Evolutionary conservation across 2,329 filamentous ascomycete species (phyloP), one percentile per base, ranked within the genome.

Genomic region (Pseudomassariella vexata): DNA sequence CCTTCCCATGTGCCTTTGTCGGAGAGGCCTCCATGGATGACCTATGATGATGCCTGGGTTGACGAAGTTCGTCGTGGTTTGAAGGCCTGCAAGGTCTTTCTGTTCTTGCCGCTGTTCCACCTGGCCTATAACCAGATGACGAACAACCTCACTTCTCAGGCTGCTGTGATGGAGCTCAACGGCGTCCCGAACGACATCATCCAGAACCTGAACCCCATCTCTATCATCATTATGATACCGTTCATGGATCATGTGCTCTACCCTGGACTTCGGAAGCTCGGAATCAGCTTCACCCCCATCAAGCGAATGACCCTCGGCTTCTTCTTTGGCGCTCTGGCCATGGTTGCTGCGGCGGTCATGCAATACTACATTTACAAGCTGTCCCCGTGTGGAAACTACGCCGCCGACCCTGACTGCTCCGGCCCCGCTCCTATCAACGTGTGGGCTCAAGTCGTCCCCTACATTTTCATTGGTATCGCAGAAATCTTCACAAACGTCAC

Each of bases 11-110:
- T 59, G 9, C 61, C 77, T 5, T 59, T 59, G 2, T 61, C 42
- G 48, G 14, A 55, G 45, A 56, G 65, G 47, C 62, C 38, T 40
- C 0, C 67, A 61, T 55, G 79, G 32, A 34, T 81, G 63, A 65
- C 63, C 11, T 82, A 79, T 42, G 74, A 76, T 25, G 77, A 82
- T 44, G 70, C 70, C 21, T 80, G 78, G 64, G 79, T 86, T 30
- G 74, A 76, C 45, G 78, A 84, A 44, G 70, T 80, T 10, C 63
- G 65, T 34, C 74, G 79, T 49, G 65, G 61, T 0, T 57, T 58
- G 47, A 44, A 56, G 17, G 63, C 62, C 5, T 57, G 56, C n/a
- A 49, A 57, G 35, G 56, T 66, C 49, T 59, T 62, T 46, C 47
- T 61, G 17, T 64, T 62, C 40, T 54, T 63, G 19, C 61, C 62